Base-by-base conservation (phyloP, 805 yeast genomes). In the Candida stauntonica region DNA sequence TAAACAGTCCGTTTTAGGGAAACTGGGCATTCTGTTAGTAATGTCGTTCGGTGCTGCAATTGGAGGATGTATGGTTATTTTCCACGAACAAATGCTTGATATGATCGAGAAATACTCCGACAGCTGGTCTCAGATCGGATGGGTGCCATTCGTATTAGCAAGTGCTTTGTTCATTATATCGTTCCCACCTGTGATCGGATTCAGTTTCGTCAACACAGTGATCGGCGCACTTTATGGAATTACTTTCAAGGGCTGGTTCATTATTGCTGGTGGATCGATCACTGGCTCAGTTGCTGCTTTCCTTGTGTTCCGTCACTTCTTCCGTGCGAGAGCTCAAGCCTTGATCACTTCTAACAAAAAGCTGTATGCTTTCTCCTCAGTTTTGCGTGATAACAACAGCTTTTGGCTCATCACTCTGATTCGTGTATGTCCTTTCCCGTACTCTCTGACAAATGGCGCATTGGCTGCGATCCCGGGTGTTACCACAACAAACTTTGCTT, bases 101-200 rank as follows among this genome's bases (percentile, higher is more conserved):
- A 21, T 23, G 21, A 46, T 53, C 5, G 59, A 47, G 16, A 47
- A 45, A 17, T 49, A 52, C 30, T 51, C 60, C 1, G 58, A 56
- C 16, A 41, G 39, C 26, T 54, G 59, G 59, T 30, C 41, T 1
- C 21, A 38, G 11, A 38, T 47, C 11, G 26, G 36, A 11, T 45
- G 49, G 47, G 77, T 81, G 0, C 61, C 64, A 11, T 42, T 70
- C 4, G 46, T 77, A 0, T 54, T 89, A 41, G 72, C 79, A 36
- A 14, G 60, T 4, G 57, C 81, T 32, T 61, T 88, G 4, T 73
- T 81, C 47, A 19, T 71, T 2, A 88, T 89, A 5, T 79, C 93
- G 0, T 89, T 91, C 66, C 98, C 99, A 2, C 99, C 98, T 2
- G 47, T 91, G 49, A 60, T 87, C 24, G 99, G 99, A 1, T 89